Percentiles rank a stretch among this genome's conserved stretches.
Conservation (phyloP, 2,329 filamentous ascomycete genomes). For the Neofusicoccum umdonicola region DNA sequence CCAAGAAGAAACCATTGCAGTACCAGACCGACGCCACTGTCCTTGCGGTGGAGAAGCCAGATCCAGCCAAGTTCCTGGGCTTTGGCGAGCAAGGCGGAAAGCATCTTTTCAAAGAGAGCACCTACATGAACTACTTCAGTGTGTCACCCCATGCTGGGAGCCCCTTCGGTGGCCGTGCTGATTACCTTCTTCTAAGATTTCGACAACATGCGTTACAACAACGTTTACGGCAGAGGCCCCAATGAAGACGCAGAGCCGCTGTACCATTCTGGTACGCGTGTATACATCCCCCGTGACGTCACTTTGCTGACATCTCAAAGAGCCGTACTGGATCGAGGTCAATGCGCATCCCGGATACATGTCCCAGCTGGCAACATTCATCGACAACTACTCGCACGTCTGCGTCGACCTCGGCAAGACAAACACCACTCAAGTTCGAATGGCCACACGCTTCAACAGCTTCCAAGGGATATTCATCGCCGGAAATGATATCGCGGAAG, state of each 20-base stretch:
- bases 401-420: slow-evolving; percentile 36
- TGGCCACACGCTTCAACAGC: slow-evolving; percentile 36
- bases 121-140: slow-evolving; percentile 41
- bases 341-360: slow-evolving; percentile 20
- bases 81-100: slow-evolving; percentile 41
- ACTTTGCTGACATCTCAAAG: background rate
- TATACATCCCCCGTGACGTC: no score
- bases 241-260: slow-evolving; percentile 32
- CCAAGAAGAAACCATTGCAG: slow-evolving; percentile 20
- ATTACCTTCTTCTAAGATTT: slow-evolving; percentile 25
- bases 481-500: slow-evolving; percentile 30
- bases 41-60: slow-evolving; percentile 27
- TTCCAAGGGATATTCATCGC: slow-evolving; percentile 34
- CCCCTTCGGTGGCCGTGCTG: no score
- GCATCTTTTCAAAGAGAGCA: slow-evolving; percentile 35
- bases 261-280: slow-evolving; percentile 27
- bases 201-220: slow-evolving; percentile 39
- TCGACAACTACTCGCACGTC: slow-evolving; percentile 43
- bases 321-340: slow-evolving; percentile 38
- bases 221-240: slow-evolving; percentile 35
- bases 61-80: slow-evolving; percentile 34
- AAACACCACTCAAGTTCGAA: slow-evolving; percentile 26
- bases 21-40: slow-evolving; percentile 3
- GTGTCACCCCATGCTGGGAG: background rate
- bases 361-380: slow-evolving; percentile 20